Evolutionary conservation across 306 rosid genomes (phyloP).

Genomic region (Vigna angularis): DNA sequence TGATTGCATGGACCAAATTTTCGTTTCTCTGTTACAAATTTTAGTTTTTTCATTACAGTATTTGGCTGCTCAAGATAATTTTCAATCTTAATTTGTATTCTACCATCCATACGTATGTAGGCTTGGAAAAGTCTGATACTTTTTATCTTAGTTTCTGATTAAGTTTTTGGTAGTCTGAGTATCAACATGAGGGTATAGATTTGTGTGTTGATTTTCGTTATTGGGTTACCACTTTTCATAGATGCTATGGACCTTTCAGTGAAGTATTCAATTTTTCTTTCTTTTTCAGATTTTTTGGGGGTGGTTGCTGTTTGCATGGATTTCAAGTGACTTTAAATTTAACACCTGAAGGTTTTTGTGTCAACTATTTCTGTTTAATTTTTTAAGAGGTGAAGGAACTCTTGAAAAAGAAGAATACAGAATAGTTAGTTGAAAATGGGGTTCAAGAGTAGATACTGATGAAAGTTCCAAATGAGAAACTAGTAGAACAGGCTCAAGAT

Average conservation of each 20-base stretch:
- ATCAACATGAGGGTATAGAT: slow-evolving; percentile 20
- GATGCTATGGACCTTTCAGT: slow-evolving; percentile 13
- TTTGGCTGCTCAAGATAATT: slow-evolving; percentile 32
- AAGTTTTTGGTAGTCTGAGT: background rate
- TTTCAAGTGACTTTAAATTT: slow-evolving; percentile 52
- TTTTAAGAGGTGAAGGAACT: slow-evolving; percentile 44
- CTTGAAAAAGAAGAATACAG: slow-evolving; percentile 25
- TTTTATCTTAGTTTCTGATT: slow-evolving; percentile 23
- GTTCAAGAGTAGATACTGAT: slow-evolving; percentile 64
- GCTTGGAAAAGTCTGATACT: slow-evolving; percentile 21
- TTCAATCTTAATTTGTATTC: slow-evolving; percentile 36
- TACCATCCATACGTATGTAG: slow-evolving; percentile 17
- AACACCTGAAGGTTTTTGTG: slow-evolving; percentile 39
- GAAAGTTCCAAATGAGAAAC: slow-evolving; percentile 10
- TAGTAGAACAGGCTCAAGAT: no score
- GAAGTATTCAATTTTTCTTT: slow-evolving; percentile 26
- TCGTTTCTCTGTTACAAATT: slow-evolving; percentile 36
- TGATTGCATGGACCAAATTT: slow-evolving; percentile 38
- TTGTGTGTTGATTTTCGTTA: slow-evolving; percentile 40
- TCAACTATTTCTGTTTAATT: slow-evolving; percentile 19
- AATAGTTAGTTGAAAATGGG: slow-evolving; percentile 51
- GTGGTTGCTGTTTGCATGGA: slow-evolving; percentile 43
- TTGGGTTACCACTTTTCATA: slow-evolving; percentile 12
- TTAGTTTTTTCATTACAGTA: slow-evolving; percentile 28
- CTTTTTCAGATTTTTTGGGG: slow-evolving; percentile 44